Percentiles rank a stretch among this genome's conserved stretches.
Evolutionary conservation across 495 filamentous ascomycete species (phyloP).

Genomic region (Aspergillus bertholletiae): DNA sequence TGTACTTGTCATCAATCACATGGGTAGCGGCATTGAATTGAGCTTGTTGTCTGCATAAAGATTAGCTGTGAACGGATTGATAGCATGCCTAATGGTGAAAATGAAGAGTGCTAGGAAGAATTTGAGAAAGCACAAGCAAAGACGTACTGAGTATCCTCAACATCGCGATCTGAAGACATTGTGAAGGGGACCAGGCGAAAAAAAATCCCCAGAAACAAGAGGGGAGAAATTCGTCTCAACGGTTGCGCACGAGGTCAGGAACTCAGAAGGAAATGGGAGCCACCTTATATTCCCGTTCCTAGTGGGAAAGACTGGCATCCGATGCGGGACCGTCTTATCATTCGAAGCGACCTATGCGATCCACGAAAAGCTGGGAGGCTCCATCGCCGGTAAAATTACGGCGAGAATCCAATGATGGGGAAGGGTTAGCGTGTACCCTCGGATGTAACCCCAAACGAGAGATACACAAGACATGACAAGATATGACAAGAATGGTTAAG

Average conservation of each 20-base stretch:
- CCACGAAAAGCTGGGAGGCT: neutral
- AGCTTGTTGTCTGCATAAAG: constrained; percentile 1
- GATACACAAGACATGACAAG: constrained; percentile 14
- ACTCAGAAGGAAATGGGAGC: constrained; percentile 3
- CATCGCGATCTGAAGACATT: constrained; percentile 36
- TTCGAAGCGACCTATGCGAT: constrained; percentile 7
- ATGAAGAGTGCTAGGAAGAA: constrained; percentile 1
- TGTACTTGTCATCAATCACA: constrained; percentile 25
- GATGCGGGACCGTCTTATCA: constrained; percentile 19
- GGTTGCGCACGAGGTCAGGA: constrained; percentile 4
- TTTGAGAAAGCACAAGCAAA: neutral
- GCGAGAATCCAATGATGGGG: constrained; percentile 9
- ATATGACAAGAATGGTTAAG: constrained; percentile 22
- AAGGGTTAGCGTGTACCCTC: constrained; percentile 8
- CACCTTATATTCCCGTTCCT: constrained; percentile 20
- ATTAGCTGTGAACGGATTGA: neutral
- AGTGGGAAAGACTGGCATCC: constrained; percentile 5
- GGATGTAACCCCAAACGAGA: constrained; percentile 34
- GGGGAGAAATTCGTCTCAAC: constrained; percentile 3
- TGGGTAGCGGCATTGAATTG: constrained; percentile 8
- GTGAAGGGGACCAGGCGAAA: constrained; percentile 10
- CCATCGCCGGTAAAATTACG: constrained; percentile 10
- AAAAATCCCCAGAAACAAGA: constrained; percentile 6
- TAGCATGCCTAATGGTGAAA: neutral
- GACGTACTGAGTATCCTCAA: constrained; percentile 36